Evolutionary conservation across 2,329 filamentous ascomycete genomes (phyloP).

Genomic region (Hymenoscyphus fraxineus): DNA sequence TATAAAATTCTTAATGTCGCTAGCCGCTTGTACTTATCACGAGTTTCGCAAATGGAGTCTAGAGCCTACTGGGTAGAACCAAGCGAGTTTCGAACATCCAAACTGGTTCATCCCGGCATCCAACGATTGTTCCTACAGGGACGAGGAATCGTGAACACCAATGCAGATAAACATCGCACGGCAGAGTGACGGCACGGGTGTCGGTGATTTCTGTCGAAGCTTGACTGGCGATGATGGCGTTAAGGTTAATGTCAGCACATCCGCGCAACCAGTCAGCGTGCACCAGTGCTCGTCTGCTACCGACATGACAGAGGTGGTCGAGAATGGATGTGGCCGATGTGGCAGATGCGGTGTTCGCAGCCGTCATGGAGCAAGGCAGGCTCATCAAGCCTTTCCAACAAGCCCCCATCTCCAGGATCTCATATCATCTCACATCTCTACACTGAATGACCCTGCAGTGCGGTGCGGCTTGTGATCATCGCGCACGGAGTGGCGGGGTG

Average conservation of each 20-base stretch:
- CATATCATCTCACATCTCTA: not conserved
- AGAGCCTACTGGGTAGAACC: not conserved
- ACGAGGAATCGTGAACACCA: not conserved
- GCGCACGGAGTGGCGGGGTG: not conserved
- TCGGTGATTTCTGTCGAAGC: constrained; percentile 9
- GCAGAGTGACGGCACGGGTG: constrained; percentile 6
- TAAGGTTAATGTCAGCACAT: constrained; percentile 16
- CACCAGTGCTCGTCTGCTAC: not conserved
- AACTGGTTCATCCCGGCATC: not conserved
- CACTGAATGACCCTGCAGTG: not conserved
- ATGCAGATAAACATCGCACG: not conserved
- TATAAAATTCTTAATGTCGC: not conserved
- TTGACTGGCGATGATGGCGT: constrained; percentile 6
- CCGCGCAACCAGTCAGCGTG: constrained; percentile 1
- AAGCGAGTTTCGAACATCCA: not conserved
- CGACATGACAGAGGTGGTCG: not conserved
- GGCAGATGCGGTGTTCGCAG: not conserved
- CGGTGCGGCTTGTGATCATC: constrained; percentile 12
- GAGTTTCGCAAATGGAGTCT: not conserved
- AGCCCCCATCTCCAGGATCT: constrained; percentile 4
- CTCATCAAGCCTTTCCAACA: not conserved
- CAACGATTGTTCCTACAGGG: not conserved
- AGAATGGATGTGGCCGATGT: not conserved
- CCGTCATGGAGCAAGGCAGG: not conserved
- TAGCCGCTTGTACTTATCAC: not conserved